Conservation (phyloP, 129 eudicot species). For the Apium graveolens region DNA sequence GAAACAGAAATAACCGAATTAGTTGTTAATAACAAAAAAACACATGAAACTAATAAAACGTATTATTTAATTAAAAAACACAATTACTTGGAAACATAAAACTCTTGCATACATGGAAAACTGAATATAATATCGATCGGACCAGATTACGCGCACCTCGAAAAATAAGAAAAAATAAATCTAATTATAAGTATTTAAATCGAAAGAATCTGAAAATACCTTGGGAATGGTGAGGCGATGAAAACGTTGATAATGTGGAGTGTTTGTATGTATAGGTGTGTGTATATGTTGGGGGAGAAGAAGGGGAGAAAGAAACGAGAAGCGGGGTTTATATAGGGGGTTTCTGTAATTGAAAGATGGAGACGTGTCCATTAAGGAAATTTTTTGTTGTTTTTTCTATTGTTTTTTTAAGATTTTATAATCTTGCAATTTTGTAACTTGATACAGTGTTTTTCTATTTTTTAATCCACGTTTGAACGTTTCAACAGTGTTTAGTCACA, state of each 20-base stretch:
- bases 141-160: no score
- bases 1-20: slow-evolving; percentile 18
- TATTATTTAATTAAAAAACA: no score
- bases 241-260: slow-evolving; percentile 14
- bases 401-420: no score
- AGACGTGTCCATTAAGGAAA: background rate
- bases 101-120: no score
- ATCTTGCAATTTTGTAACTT: no score
- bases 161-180: background rate
- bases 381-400: background rate
- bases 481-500: no score
- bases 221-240: slow-evolving; percentile 18
- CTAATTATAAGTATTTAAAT: background rate
- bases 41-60: no score
- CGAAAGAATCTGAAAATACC: background rate
- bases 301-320: background rate
- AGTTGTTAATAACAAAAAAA: background rate
- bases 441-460: no score
- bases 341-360: background rate
- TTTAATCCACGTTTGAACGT: no score
- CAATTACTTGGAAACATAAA: no score
- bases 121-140: no score
- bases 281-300: background rate
- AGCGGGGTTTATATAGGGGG: background rate
- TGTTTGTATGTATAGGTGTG: background rate